phyloP scores from a whole-genome alignment of 495 filamentous ascomycete genomes.

The Penicillium manginii region DNA sequence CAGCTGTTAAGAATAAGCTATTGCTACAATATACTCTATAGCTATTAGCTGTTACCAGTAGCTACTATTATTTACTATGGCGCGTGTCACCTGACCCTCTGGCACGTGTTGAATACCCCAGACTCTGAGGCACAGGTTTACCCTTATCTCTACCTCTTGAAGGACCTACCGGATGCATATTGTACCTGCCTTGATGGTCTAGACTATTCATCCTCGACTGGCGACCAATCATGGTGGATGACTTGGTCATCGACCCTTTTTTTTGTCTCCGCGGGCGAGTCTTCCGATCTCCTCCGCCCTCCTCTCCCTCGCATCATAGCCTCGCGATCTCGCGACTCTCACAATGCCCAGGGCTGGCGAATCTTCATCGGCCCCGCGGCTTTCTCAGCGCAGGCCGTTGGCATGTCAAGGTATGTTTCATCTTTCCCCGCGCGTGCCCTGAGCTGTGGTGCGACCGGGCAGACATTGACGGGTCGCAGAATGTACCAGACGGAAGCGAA shows the following conservation, averaged over 20 bases:
- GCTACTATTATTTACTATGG: no score
- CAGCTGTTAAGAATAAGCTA: no score
- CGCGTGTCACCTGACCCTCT: no score
- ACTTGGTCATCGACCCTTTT: neutral
- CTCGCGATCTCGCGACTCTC: conserved; percentile 1
- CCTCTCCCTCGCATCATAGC: neutral
- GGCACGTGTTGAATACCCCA: no score
- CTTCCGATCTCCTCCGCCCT: conserved; percentile 15
- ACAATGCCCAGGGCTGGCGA: conserved; percentile 1
- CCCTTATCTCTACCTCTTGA: no score
- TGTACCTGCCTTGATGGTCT: no score
- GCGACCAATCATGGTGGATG: neutral
- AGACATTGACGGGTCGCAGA: conserved; percentile 22
- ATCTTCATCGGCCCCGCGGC: conserved; percentile 17
- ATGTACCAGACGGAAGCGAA: conserved; percentile 37
- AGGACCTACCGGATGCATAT: no score
- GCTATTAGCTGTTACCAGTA: no score
- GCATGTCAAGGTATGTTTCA: conserved; percentile 34
- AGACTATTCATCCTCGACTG: neutral
- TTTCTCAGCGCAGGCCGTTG: conserved; percentile 37
- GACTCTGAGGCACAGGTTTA: no score
- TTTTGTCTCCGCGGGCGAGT: neutral
- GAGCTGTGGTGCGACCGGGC: neutral
- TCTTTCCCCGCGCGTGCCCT: neutral
- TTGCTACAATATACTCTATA: no score